Evolutionary conservation across 176 grass and related monocot genomes (phyloP).

Genomic region (Hsuehochloa calcarea): DNA sequence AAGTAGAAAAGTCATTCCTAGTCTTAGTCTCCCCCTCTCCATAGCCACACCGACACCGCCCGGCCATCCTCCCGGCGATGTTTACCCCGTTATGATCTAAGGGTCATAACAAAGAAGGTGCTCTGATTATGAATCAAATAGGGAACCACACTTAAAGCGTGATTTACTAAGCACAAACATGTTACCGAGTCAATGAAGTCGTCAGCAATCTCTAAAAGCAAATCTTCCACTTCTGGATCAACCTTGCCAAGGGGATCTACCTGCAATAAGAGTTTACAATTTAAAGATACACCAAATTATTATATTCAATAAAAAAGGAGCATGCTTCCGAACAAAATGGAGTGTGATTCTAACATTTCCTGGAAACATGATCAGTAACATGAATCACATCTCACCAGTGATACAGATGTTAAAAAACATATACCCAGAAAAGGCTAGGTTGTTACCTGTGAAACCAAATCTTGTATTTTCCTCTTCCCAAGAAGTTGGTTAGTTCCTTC

Average conservation of each 20-base stretch:
- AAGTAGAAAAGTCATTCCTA: no score
- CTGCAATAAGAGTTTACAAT: slow-evolving; percentile 41
- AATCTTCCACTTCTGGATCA: slow-evolving; percentile 79
- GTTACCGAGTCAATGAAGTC: slow-evolving; percentile 92
- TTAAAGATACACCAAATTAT: slow-evolving; percentile 4
- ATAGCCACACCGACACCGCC: no score
- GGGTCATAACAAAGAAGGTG: not conserved
- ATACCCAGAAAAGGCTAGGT: not conserved
- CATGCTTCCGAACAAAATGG: not conserved
- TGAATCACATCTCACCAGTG: not conserved
- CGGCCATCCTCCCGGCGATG: no score
- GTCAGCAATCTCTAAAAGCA: slow-evolving; percentile 79
- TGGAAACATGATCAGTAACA: slow-evolving; percentile 20
- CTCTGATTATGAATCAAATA: slow-evolving; percentile 12
- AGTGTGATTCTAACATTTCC: not conserved
- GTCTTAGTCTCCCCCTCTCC: no score
- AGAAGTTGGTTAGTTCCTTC: slow-evolving; percentile 77
- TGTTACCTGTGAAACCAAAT: slow-evolving; percentile 85
- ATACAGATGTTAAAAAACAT: slow-evolving; percentile 15
- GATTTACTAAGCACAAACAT: slow-evolving; percentile 13
- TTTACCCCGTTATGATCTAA: no score
- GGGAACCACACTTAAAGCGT: not conserved
- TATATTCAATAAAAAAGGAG: not conserved
- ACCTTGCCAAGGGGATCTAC: slow-evolving; percentile 75
- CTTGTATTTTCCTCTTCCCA: slow-evolving; percentile 95